Conservation (phyloP, 176 grass and related monocot species). For the Hordeum vulgare region DNA sequence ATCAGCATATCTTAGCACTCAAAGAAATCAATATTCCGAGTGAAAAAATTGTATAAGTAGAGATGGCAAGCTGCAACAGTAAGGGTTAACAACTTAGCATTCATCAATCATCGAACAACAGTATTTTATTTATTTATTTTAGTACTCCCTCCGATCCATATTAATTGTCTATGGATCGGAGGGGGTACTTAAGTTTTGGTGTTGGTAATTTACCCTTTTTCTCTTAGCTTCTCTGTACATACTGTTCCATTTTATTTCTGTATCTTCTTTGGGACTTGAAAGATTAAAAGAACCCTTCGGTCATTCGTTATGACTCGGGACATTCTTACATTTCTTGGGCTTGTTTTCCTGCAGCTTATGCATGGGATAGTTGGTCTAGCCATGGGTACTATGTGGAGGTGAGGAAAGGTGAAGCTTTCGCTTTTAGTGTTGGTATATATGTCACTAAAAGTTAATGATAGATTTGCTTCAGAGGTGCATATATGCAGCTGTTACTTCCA, state of each 20-base stretch:
- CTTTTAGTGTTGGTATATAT: conserved; percentile 6
- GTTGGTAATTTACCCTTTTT: neutral
- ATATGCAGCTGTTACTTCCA: neutral
- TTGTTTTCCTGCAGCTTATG: conserved; percentile 66
- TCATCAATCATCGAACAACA: neutral
- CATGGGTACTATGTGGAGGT: conserved; percentile 96
- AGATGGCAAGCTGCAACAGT: neutral
- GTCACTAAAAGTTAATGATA: neutral
- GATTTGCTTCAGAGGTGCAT: neutral
- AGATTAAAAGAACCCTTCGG: neutral
- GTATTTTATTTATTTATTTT: neutral
- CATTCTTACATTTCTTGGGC: neutral
- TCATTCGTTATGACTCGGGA: neutral
- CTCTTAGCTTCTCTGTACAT: neutral
- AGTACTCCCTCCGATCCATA: no score
- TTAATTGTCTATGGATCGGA: no score
- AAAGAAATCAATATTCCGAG: neutral
- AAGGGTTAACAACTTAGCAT: neutral
- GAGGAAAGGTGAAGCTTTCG: conserved; percentile 21
- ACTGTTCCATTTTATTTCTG: neutral
- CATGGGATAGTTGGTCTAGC: conserved; percentile 86
- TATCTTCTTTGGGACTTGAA: conserved; percentile 3
- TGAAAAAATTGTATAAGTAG: neutral
- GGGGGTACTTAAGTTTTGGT: neutral
- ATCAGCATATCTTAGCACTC: neutral